Base-by-base conservation (phyloP, 2,329 filamentous ascomycete genomes). In the Rosellinia necatrix region DNA sequence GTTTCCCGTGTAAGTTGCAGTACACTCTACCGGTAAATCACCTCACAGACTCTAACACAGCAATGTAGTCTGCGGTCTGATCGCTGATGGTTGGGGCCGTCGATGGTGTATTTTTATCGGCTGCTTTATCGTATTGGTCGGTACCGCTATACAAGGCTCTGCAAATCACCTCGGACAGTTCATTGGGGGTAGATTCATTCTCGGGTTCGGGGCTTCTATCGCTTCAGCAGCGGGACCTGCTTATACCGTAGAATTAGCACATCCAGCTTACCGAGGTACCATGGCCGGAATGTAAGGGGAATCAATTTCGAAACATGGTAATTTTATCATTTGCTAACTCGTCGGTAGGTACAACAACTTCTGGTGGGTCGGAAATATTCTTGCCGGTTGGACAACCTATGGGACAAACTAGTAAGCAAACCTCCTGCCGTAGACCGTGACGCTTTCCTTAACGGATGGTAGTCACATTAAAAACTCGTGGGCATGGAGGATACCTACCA, bases 241-340 rank as follows among this genome's bases (percentile, higher is more conserved):
- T n/a, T 87, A 86, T 66, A 81, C 82, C 13, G 81, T 84, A 40
- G 86, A 89, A 68, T 76, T 86, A 53, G 78, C 83, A 1, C 85
- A 88, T 64, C 85, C 86, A 1, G 79, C 81, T 2, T 85, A 83
- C 68, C 78, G 86, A 58, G 84, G 83, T 35, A 75, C 84, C 19
- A 75, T 86, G 61, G 85, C 84, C 0, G 86, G 83, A 37, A 77
- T 86, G 61, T 83, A 77, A 68, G 82, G 81, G 62, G 75, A 3
- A 76, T 76, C 59, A 79, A 75, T 74, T 77, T 75, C 3, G 13
- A 38, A 17, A 4, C 5, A 17, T 15, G 10, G 3, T 21, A 34
- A 3, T 2, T 38, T 37, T 59, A 12, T 32, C 27, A 76, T 12
- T 22, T 22, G 3, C 29, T 49, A 27, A 51, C 37, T 8, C 6